phyloP scores from a whole-genome alignment of 306 rosid genomes.

The Pueraria montana region DNA sequence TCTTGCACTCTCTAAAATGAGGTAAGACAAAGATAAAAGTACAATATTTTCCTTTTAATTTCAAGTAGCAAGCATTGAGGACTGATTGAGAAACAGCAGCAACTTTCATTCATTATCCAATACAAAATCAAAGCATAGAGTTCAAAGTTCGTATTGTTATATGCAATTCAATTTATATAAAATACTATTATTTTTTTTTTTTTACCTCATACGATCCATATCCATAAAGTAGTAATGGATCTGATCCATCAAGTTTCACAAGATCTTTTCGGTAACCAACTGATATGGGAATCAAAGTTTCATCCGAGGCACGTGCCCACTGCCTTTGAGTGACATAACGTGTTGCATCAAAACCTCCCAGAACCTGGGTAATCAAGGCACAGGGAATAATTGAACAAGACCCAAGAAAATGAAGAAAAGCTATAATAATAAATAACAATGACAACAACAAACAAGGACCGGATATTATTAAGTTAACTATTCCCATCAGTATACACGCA shows the following conservation, averaged over 20 bases:
- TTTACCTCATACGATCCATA: constrained; percentile 97
- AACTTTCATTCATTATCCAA: constrained; percentile 29
- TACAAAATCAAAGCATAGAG: constrained; percentile 36
- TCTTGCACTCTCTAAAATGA: not conserved
- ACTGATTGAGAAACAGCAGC: not conserved
- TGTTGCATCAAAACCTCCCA: constrained; percentile 1
- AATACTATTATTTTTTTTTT: not conserved
- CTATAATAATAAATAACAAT: too few relatives aligned
- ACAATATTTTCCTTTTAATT: not conserved
- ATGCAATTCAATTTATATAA: constrained; percentile 35
- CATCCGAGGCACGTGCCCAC: too few relatives aligned
- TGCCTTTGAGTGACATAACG: too few relatives aligned
- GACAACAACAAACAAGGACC: too few relatives aligned
- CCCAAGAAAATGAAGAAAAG: too few relatives aligned
- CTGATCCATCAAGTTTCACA: constrained; percentile 89
- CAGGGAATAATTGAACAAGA: too few relatives aligned
- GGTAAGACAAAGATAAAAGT: not conserved
- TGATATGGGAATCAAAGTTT: too few relatives aligned
- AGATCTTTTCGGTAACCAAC: constrained; percentile 7
- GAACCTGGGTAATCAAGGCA: too few relatives aligned
- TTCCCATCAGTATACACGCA: not conserved
- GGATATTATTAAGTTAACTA: too few relatives aligned
- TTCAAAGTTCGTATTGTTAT: constrained; percentile 31
- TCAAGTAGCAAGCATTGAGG: constrained; percentile 34
- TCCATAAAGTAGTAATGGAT: constrained; percentile 92